phyloP scores from a whole-genome alignment of 805 yeast genomes.

The Lipomyces spencermartinsiae region DNA sequence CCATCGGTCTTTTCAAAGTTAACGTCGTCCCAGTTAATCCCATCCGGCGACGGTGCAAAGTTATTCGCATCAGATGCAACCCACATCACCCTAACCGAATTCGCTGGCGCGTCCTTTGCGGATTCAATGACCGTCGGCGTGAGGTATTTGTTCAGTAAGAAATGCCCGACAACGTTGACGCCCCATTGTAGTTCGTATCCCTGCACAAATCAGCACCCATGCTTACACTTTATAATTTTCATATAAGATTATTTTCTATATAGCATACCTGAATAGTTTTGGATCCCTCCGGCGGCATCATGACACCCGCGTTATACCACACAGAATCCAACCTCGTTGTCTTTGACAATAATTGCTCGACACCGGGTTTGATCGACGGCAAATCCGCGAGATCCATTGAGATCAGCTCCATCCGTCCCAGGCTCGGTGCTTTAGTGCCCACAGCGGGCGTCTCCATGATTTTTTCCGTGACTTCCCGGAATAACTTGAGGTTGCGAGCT shows the following conservation, averaged over 20 bases:
- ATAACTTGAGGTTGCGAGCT: conserved; percentile 26
- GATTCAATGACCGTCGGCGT: conserved; percentile 50
- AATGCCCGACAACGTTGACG: conserved; percentile 56
- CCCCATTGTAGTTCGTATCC: conserved; percentile 57
- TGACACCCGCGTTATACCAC: conserved; percentile 56
- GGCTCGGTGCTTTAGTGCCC: conserved; percentile 23
- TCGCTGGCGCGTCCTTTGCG: conserved; percentile 41
- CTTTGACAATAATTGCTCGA: conserved; percentile 41
- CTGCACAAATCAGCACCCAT: conserved; percentile 37
- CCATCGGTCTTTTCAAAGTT: conserved; percentile 40
- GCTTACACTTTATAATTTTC: not conserved
- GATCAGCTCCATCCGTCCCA: conserved; percentile 28
- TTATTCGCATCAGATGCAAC: conserved; percentile 52
- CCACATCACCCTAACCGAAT: conserved; percentile 54
- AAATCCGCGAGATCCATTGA: conserved; percentile 48
- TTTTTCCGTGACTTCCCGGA: conserved; percentile 19
- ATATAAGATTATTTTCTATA: conserved; percentile 3
- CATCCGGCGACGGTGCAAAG: conserved; percentile 44
- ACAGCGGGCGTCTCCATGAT: conserved; percentile 26
- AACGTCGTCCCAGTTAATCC: conserved; percentile 49
- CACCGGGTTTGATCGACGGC: conserved; percentile 50
- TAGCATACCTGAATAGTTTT: conserved; percentile 42
- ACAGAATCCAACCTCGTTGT: conserved; percentile 48
- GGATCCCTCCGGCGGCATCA: conserved; percentile 50
- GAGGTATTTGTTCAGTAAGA: conserved; percentile 51